Base-by-base conservation (phyloP, 169 alveolate species). In the Plasmodium malariae region DNA sequence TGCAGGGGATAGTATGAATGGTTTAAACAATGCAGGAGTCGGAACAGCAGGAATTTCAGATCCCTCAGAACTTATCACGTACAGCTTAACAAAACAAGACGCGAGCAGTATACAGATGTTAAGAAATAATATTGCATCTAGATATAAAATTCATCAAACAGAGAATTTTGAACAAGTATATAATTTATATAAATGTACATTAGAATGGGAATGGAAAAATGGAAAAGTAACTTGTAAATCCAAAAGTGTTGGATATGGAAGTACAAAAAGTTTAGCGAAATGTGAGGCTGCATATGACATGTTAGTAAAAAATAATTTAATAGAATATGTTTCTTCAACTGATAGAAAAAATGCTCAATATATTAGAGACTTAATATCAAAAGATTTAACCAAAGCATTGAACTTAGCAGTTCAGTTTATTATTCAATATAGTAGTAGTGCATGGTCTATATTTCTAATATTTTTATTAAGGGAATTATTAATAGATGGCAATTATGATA, bases 141-240 rank as follows among this genome's bases (percentile, higher is more conserved):
- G 83, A 59, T 83, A 83, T 54, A 83, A 83, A 49, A 60, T 83
- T 28, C 91, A 83, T n/a, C 91, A 83, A 67, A 67, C 83, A 43
- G 91, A 83, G 43, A 68, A 21, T 19, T 83, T 83, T 30, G 91
- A 83, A 57, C 91, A 83, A 59, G 91, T 83, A n/a, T 65, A 51
- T 30, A 83, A 83, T 83, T 49, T 83, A 60, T 83, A 51, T 57
- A 83, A 83, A 57, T 83, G 91, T 67, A 83, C 91, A 0, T 60
- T 83, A 45, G 83, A 83, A 43, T 83, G 91, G 91, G 85, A 83
- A n/a, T 83, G 91, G 91, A 83, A 83, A 67, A 83, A 83, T 49
- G 91, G 85, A 30, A 83, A 83, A 43, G 67, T 60, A 24, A 37
- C 72, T 19, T 83, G 91, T 55, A 83, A 83, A n/a, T 36, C 91